Conservation (phyloP, 2,329 filamentous ascomycete genomes). For the Fusarium brevicatenulatum region DNA sequence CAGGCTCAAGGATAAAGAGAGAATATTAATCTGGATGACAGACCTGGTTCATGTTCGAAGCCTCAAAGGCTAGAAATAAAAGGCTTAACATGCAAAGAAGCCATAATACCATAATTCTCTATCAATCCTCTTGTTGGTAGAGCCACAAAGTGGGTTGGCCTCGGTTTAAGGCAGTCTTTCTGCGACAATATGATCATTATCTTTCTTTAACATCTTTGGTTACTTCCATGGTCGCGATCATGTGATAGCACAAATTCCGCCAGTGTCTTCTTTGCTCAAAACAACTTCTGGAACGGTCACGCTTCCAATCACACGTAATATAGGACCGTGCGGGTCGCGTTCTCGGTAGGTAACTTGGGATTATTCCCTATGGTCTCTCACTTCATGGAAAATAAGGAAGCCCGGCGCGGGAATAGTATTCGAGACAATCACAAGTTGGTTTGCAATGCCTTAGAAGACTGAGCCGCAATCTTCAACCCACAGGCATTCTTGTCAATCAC, state of each 20-base stretch:
- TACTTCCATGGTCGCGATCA: neutral
- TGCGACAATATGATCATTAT: neutral
- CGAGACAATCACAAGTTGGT: neutral
- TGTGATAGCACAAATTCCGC: accelerated
- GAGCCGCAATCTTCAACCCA: neutral
- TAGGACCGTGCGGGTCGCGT: accelerated
- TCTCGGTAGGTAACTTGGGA: accelerated
- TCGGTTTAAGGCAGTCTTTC: neutral
- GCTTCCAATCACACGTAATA: neutral
- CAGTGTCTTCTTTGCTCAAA: neutral
- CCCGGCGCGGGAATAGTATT: neutral
- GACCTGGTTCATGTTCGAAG: too few species aligned
- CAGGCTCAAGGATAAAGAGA: too few species aligned
- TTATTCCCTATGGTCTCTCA: neutral
- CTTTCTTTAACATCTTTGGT: neutral
- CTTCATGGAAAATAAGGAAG: neutral
- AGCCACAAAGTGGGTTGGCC: too few species aligned
- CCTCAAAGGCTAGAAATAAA: too few species aligned
- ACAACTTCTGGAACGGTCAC: neutral
- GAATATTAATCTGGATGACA: too few species aligned
- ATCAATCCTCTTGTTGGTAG: too few species aligned
- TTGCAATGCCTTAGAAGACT: neutral
- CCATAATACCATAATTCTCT: too few species aligned
- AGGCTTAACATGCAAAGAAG: too few species aligned
- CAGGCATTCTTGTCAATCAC: neutral